Base-by-base conservation (phyloP, 768 basidiomycete genomes). In the Naganishia onofrii region DNA sequence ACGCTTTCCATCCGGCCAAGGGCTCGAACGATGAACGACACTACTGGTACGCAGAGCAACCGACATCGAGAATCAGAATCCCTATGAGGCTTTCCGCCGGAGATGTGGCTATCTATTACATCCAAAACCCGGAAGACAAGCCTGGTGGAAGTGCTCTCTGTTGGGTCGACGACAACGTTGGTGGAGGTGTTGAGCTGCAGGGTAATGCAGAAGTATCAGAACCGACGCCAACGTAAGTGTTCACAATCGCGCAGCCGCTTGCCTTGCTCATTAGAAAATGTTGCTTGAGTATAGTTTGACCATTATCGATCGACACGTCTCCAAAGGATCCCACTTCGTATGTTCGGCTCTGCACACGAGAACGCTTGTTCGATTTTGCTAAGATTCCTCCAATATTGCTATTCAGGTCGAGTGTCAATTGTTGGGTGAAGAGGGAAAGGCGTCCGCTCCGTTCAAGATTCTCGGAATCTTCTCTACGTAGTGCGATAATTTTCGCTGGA, bases 101-200 rank as follows among this genome's bases (percentile, higher is more conserved):
- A 10, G 95, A 98, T 76, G 86, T 99, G 48, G 93, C 90, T 44
- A 84, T 99, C 10, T 97, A 97, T 82, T 96, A 88, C 81, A 70
- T 97, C 36, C 86, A 86, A 78, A 92, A 93, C 71, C 89, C 91
- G 13, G 75, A 86, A 57, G 79, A 80, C 60, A 76, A 74, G 55
- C 46, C 46, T 15, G 79, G 78, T 65, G 89, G 91, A 36, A 88
- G 88, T 74, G 84, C 86, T 65, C 84, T 94, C 75, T 98, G 96
- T 79, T 98, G 95, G 95, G 96, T 99, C 36, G 96, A 99, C 80
- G 94, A 99, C 80, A 99, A 99, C 78, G 86, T 88, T 72, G 81
- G 75, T 0, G 95, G 96, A 5, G 88, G 87, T 32, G 87, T 86
- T 71, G 84, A 88, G 51, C 84, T 97, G 69, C 87, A 88, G 79